Evolutionary conservation across 2,329 filamentous ascomycete genomes (phyloP).

Genomic region (Endoconidiophora polonica): DNA sequence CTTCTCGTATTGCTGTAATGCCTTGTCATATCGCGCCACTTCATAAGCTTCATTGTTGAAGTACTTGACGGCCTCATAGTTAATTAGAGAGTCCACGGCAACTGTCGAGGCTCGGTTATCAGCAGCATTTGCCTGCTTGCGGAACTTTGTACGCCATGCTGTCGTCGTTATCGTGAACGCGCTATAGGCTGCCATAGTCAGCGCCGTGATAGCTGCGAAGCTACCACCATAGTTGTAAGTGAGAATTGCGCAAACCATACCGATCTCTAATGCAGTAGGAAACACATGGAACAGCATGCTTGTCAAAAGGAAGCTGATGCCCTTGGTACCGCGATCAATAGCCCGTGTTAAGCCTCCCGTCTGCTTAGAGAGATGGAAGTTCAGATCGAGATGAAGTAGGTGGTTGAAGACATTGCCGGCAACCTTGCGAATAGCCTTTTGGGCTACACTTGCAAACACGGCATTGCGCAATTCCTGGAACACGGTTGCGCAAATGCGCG

Average conservation of each 20-base stretch:
- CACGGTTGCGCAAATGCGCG: constrained; percentile 72
- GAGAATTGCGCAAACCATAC: constrained; percentile 87
- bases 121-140: constrained; percentile 85
- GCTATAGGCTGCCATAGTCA: constrained; percentile 86
- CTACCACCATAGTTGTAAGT: constrained; percentile 88
- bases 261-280: constrained; percentile 83
- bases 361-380: constrained; percentile 86
- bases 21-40: constrained; percentile 75
- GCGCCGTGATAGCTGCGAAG: constrained; percentile 77
- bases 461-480: constrained; percentile 93
- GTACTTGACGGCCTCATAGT: constrained; percentile 98
- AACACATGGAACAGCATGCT: constrained; percentile 98
- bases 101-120: constrained; percentile 93
- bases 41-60: constrained; percentile 99
- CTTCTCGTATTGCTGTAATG: constrained; percentile 71
- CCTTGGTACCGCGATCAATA: constrained; percentile 93
- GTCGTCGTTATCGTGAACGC: constrained; percentile 97
- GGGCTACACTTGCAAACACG: constrained; percentile 89
- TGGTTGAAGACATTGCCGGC: constrained; percentile 88
- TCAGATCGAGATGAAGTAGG: constrained; percentile 70
- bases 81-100: constrained; percentile 90
- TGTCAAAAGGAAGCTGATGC: constrained; percentile 89
- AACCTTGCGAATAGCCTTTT: constrained; percentile 86
- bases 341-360: constrained; percentile 87
- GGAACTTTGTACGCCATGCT: constrained; percentile 91